These are phyloP conservation scores for Allium fistulosum DNA, from an alignment of 106 monocot species.

Conservation along the genomic window DNA sequence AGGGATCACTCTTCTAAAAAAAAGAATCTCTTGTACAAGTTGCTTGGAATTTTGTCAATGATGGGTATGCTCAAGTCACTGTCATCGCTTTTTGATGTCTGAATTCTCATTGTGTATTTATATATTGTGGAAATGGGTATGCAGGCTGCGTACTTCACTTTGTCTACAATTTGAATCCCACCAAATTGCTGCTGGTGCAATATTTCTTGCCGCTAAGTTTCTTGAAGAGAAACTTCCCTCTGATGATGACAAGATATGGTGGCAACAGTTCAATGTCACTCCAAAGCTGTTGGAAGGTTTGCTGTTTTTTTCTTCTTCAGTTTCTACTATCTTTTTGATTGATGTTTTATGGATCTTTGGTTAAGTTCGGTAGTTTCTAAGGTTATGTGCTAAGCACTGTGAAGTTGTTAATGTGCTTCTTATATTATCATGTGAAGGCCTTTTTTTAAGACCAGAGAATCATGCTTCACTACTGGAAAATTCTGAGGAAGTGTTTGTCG, in stretches of 20 bases:
- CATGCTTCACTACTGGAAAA: too few species aligned
- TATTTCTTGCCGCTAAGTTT: conserved; percentile 96
- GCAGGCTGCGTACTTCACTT: conserved; percentile 91
- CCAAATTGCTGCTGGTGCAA: conserved; percentile 96
- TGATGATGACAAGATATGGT: conserved; percentile 93
- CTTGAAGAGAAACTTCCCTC: conserved; percentile 90
- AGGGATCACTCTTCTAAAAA: too few species aligned
- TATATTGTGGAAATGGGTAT: conserved; percentile 26
- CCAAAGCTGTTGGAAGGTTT: conserved; percentile 89
- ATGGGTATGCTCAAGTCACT: conserved; percentile 67
- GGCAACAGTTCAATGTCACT: conserved; percentile 43
- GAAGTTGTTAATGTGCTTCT: too few species aligned
- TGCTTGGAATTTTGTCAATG: conserved; percentile 99
- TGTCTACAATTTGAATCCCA: conserved; percentile 97
- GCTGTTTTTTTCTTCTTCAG: neutral
- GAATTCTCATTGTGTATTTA: conserved; percentile 10
- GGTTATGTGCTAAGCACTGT: too few species aligned
- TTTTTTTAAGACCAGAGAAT: too few species aligned
- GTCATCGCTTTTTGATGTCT: conserved; percentile 4
- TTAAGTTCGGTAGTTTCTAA: too few species aligned
- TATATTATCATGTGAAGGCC: too few species aligned
- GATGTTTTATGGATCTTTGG: too few species aligned
- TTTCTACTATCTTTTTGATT: too few species aligned
- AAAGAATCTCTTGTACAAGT: conserved; percentile 42
- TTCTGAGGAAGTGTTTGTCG: too few species aligned